Evolutionary conservation across 768 basidiomycete genomes (phyloP).

Genomic region (Termitomyces sp.): DNA sequence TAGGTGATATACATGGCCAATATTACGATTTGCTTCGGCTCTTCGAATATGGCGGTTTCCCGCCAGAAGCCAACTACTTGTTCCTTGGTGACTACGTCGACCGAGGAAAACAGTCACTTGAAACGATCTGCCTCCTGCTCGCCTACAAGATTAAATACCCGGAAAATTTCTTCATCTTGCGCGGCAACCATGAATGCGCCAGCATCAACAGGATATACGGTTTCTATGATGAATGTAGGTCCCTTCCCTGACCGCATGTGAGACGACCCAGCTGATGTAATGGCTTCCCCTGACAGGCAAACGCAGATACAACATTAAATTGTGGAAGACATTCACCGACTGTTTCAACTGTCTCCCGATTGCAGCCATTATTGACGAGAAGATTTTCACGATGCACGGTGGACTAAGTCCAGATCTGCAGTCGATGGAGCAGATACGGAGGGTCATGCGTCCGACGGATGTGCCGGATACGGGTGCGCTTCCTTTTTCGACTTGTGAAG

Average conservation of each 20-base stretch:
- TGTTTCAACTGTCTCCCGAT: constrained; percentile 99
- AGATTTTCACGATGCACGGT: constrained; percentile 99
- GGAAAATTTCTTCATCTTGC: constrained; percentile 99
- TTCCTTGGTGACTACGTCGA: constrained; percentile 99
- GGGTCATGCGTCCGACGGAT: constrained; percentile 98
- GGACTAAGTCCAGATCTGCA: constrained; percentile 96
- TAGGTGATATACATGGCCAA: constrained; percentile 98
- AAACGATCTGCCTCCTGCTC: constrained; percentile 98
- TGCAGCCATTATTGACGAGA: constrained; percentile 99
- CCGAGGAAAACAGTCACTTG: constrained; percentile 96
- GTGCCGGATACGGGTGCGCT: constrained; percentile 92
- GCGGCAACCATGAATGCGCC: constrained; percentile 99
- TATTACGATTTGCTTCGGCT: constrained; percentile 97
- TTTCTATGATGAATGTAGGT: constrained; percentile 98
- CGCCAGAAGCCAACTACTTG: constrained; percentile 99
- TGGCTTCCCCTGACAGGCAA: constrained; percentile 59
- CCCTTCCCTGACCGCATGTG: constrained; percentile 2
- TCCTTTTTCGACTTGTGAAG: background rate
- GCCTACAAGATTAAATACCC: constrained; percentile 99
- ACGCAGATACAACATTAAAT: constrained; percentile 99
- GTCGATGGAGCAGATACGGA: constrained; percentile 99
- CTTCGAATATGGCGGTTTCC: constrained; percentile 99
- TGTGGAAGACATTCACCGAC: constrained; percentile 99
- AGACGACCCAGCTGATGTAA: constrained; percentile 10
- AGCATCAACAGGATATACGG: constrained; percentile 99